A percentile compares a stretch with the other conserved stretches of the same genome.
Conservation (phyloP, 2,329 filamentous ascomycete species). For the Epichloe scottii region DNA sequence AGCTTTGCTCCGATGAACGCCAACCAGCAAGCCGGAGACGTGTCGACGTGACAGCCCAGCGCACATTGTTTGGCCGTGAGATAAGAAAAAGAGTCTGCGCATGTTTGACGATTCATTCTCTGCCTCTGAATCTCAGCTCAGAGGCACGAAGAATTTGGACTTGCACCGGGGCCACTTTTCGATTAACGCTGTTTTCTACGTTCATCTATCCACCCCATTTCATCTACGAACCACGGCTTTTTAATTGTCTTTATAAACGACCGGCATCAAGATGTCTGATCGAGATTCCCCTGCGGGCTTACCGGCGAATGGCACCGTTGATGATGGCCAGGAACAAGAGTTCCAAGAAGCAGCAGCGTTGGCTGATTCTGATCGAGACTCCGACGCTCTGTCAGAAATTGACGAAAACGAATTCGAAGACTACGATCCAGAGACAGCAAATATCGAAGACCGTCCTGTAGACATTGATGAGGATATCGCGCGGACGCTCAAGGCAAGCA, state of each 20-base stretch:
- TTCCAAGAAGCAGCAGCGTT: constrained; percentile 28
- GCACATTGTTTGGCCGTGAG: not conserved
- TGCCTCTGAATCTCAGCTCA: not conserved
- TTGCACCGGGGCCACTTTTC: not conserved
- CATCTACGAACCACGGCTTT: not conserved
- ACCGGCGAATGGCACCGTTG: constrained; percentile 22
- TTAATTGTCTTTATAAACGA: not conserved
- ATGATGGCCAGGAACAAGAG: constrained; percentile 30
- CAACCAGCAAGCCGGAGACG: not conserved
- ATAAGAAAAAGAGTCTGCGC: no score
- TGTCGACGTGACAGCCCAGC: not conserved
- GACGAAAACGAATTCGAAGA: constrained; percentile 60
- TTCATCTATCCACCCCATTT: not conserved
- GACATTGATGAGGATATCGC: constrained; percentile 56
- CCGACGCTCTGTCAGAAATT: constrained; percentile 52
- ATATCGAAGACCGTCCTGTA: constrained; percentile 50
- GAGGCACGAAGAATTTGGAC: not conserved
- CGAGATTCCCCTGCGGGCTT: constrained; percentile 28
- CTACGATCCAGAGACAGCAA: constrained; percentile 52
- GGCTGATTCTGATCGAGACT: constrained; percentile 40
- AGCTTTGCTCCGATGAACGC: not conserved
- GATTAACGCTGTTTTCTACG: not conserved
- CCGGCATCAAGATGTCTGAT: constrained; percentile 30
- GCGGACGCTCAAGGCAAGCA: constrained; percentile 50
- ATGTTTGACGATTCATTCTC: not conserved